These are phyloP conservation scores for Aspergillus ochraceus DNA, from an alignment of 2,329 filamentous ascomycete species.

Conservation along the genomic window DNA sequence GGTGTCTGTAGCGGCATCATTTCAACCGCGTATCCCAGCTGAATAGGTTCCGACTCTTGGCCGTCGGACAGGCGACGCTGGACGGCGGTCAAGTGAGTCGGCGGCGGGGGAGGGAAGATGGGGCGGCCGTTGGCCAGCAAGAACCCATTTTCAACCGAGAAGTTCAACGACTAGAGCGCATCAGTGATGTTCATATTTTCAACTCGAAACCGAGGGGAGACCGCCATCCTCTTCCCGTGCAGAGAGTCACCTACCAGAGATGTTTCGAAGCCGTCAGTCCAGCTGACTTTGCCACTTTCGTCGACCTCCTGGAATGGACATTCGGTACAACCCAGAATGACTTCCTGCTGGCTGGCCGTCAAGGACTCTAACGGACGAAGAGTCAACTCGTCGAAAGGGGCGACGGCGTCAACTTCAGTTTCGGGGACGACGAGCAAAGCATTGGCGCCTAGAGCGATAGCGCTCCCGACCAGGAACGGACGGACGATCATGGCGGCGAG, in stretches of 20 bases:
- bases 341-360: constrained; percentile 25
- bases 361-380: constrained; percentile 27
- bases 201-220: background rate
- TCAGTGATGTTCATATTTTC: constrained; percentile 1
- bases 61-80: constrained; percentile 39
- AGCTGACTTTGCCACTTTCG: constrained; percentile 30
- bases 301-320: constrained; percentile 39
- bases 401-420: constrained; percentile 23
- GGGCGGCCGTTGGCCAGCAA: constrained; percentile 40
- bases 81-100: constrained; percentile 31
- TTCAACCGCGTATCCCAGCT: constrained; percentile 46
- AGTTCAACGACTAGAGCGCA: constrained; percentile 35
- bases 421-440: constrained; percentile 42
- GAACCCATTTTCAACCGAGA: constrained; percentile 34
- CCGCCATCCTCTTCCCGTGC: background rate
- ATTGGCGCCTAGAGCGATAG: constrained; percentile 35
- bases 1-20: constrained; percentile 32
- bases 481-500: constrained; percentile 34
- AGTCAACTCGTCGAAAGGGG: constrained; percentile 22
- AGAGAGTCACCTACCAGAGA: constrained; percentile 30
- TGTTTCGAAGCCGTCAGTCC: constrained; percentile 37
- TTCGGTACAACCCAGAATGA: constrained; percentile 38
- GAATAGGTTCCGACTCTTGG: constrained; percentile 36
- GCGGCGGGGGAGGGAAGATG: constrained; percentile 39
- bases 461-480: constrained; percentile 36